Evolutionary conservation across 1,284 basidiomycete genomes (phyloP).

Genomic region (Ceratobasidium papillatum): DNA sequence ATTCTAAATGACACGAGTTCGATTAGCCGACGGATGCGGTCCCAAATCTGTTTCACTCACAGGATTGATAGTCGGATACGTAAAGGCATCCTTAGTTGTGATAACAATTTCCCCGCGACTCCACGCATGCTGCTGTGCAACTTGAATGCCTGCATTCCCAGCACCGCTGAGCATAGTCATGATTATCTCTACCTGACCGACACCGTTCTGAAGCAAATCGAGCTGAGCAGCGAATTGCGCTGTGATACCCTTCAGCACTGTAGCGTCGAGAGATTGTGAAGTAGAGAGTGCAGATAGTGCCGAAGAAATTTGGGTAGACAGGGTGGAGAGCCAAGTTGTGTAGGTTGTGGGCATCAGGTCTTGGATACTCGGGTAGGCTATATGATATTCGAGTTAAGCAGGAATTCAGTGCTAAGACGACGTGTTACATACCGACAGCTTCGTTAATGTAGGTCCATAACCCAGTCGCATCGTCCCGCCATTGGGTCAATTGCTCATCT

Average conservation of each 20-base stretch:
- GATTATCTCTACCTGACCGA: constrained; percentile 48
- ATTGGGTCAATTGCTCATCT: constrained; percentile 48
- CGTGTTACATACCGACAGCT: constrained; percentile 48
- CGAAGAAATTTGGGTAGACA: constrained; percentile 13
- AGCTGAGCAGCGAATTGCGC: constrained; percentile 21
- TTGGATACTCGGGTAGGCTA: constrained; percentile 35
- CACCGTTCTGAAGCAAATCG: constrained; percentile 33
- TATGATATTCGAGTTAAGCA: not conserved
- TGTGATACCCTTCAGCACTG: constrained; percentile 32
- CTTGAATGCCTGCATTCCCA: constrained; percentile 50
- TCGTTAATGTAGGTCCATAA: constrained; percentile 54
- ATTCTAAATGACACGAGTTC: constrained; percentile 1
- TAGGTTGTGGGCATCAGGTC: constrained; percentile 20
- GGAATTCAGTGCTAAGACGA: not conserved
- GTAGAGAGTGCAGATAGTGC: constrained; percentile 15
- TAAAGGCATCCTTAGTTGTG: constrained; percentile 13
- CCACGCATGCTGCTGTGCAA: constrained; percentile 53
- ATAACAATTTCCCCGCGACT: constrained; percentile 44
- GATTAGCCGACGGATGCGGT: not conserved
- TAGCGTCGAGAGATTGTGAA: constrained; percentile 6
- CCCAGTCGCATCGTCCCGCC: constrained; percentile 48
- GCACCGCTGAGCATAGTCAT: constrained; percentile 46
- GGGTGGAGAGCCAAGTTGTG: constrained; percentile 10
- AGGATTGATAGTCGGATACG: constrained; percentile 11
- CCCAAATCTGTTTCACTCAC: constrained; percentile 4